Conservation (phyloP, 2,329 filamentous ascomycete species). For the Cladophialophora bantiana region DNA sequence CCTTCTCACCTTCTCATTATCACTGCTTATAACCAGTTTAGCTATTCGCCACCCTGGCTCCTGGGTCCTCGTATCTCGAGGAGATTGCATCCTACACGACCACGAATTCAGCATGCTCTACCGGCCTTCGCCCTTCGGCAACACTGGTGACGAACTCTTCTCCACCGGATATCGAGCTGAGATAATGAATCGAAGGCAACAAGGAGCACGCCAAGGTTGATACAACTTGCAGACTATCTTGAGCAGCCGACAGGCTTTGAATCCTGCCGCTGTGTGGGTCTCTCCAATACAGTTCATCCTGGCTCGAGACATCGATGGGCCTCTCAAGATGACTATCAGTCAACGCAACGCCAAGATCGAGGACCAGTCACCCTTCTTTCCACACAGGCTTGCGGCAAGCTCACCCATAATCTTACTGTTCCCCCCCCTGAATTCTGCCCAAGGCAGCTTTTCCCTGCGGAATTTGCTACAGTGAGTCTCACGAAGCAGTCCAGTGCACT, state of each 20-base stretch:
- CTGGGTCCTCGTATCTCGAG: conserved; percentile 35
- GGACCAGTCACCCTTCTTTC: background rate
- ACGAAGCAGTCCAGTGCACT: background rate
- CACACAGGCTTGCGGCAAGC: background rate
- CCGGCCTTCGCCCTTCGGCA: background rate
- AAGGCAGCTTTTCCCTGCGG: background rate
- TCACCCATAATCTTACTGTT: background rate
- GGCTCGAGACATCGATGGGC: background rate
- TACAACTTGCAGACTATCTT: background rate
- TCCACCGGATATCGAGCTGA: background rate
- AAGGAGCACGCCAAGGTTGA: background rate
- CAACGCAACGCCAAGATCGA: background rate
- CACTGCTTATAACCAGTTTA: conserved; percentile 21
- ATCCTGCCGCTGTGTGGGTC: background rate
- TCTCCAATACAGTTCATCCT: background rate
- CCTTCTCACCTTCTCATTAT: conserved; percentile 20
- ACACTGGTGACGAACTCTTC: background rate
- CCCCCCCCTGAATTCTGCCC: background rate
- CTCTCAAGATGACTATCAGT: background rate
- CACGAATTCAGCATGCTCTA: conserved; percentile 19
- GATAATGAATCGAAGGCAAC: background rate
- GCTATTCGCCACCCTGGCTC: conserved; percentile 30
- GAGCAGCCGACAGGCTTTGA: background rate
- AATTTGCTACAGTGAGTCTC: background rate
- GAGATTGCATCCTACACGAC: conserved; percentile 28